Evolutionary conservation across 73 alveolate species (phyloP).

Genomic region (Loxodes magnus): DNA sequence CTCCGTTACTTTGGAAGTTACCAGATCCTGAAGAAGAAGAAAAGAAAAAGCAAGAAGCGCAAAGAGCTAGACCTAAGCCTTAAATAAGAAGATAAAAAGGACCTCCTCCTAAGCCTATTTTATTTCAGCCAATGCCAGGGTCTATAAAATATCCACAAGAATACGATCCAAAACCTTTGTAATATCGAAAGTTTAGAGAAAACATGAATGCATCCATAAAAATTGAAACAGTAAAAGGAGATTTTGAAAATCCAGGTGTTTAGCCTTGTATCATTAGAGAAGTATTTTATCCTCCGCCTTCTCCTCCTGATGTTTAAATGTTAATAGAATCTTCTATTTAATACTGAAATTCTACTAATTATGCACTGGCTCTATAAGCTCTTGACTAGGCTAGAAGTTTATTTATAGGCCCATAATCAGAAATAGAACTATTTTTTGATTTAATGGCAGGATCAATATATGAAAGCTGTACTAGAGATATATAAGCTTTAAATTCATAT

Average conservation of each 20-base stretch:
- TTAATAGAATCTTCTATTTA: constrained; percentile 65
- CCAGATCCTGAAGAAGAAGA: constrained; percentile 29
- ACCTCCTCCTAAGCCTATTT: constrained; percentile 28
- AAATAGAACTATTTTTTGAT: constrained; percentile 76
- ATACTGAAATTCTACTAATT: constrained; percentile 59
- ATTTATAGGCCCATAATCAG: constrained; percentile 38
- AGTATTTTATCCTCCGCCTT: constrained; percentile 76
- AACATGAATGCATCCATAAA: constrained; percentile 17
- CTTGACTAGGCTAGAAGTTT: constrained; percentile 55
- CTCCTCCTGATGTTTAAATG: constrained; percentile 59
- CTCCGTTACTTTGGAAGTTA: no score
- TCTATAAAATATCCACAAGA: constrained; percentile 33
- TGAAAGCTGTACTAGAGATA: constrained; percentile 89
- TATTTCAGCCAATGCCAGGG: constrained; percentile 30
- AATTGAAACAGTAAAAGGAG: constrained; percentile 47
- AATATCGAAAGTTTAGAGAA: constrained; percentile 32
- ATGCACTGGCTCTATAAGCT: constrained; percentile 58
- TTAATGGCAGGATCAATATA: constrained; percentile 77
- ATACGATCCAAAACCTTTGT: constrained; percentile 25
- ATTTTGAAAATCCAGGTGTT: constrained; percentile 70
- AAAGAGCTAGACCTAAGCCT: no score
- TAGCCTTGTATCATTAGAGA: constrained; percentile 69
- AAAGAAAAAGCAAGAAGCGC: constrained; percentile 36
- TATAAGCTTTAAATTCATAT: constrained; percentile 74
- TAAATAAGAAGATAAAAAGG: no score